phyloP scores from a whole-genome alignment of 768 basidiomycete genomes.

The Clitopilus passeckerianus region DNA sequence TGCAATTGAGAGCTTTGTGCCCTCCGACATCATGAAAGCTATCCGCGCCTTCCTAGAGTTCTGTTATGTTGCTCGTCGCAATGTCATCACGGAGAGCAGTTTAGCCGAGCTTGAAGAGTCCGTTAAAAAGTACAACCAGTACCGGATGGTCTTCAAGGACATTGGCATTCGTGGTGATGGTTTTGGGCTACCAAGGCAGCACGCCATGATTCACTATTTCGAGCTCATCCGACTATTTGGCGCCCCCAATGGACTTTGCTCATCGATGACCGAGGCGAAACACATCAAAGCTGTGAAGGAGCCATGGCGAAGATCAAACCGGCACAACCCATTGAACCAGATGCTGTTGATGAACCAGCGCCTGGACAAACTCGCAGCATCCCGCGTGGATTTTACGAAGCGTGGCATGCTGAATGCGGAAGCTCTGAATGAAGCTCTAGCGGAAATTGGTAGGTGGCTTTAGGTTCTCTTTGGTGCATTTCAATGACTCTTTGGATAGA shows the following conservation, averaged over 20 bases:
- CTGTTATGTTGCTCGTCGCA: conserved; percentile 13
- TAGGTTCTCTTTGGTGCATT: too few species aligned
- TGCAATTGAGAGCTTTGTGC: conserved; percentile 17
- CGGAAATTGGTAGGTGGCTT: neutral
- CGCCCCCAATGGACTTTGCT: conserved; percentile 7
- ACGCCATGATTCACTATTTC: conserved; percentile 8
- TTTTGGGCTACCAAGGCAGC: conserved; percentile 25
- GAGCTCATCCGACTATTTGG: conserved; percentile 3
- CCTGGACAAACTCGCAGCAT: conserved; percentile 20
- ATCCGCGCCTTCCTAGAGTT: conserved; percentile 18
- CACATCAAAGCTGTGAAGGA: conserved; percentile 17
- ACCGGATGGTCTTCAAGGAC: neutral
- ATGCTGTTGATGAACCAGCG: conserved; percentile 25
- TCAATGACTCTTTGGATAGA: too few species aligned
- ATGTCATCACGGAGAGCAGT: conserved; percentile 7
- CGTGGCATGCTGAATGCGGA: conserved; percentile 15
- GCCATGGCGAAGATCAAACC: conserved; percentile 22
- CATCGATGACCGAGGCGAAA: conserved; percentile 9
- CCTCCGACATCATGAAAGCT: conserved; percentile 11
- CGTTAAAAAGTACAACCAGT: neutral
- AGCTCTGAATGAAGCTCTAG: neutral
- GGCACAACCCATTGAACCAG: conserved; percentile 19
- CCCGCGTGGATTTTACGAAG: conserved; percentile 11
- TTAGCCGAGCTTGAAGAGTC: conserved; percentile 5
- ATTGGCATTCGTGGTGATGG: neutral